Evolutionary conservation across 192 early-diverging fungal genomes (phyloP), one percentile per base, ranked within the genome.

Genomic region (Chytriomyces sp.): DNA sequence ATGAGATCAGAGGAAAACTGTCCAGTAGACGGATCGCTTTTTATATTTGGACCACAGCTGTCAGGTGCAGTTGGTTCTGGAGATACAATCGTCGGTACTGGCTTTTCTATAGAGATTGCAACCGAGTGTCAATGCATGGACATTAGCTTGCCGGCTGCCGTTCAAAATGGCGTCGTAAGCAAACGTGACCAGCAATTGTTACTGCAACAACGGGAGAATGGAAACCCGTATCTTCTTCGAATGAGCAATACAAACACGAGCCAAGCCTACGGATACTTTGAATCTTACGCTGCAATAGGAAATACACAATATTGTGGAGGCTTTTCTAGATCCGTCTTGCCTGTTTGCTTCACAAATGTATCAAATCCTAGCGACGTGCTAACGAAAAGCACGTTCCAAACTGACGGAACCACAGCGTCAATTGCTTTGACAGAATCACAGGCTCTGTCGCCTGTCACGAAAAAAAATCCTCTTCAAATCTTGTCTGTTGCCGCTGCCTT

Each of bases 1-100:
- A 72, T 72, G 70, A 56, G 70, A 26, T 72, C 70, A 31, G 70
- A 72, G 31, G 17, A 41, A 41, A 39, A 31, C 58, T 72, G 70
- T 38, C 14, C 37, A 17, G 52, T 22, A 22, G 58, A 58, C 17
- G 59, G 70, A 28, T 72, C 70, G 5, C 22, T 62, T 19, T 60
- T 72, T 19, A 33, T 72, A 12, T 60, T 72, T 40, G 70, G 70
- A 0, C 70, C 70, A 2, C 70, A 72, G 40, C 59, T 72, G 7
- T n/a, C 22, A 0, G 70, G 56, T 32, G 39, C 59, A 63, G 58
- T 72, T 40, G 56, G 41, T 30, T n/a, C 32, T 3, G 70, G 70
- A 2, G 70, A 72, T 59, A 72, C 70, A 5, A 72, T 72, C 30
- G 70, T 72, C 0, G 70, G 70, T 8, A 36, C 10, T 39, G 70